A percentile compares a stretch with the other conserved stretches of the same genome.
Evolutionary conservation across 495 filamentous ascomycete genomes (phyloP).

Genomic region (Penicillium alfredii): DNA sequence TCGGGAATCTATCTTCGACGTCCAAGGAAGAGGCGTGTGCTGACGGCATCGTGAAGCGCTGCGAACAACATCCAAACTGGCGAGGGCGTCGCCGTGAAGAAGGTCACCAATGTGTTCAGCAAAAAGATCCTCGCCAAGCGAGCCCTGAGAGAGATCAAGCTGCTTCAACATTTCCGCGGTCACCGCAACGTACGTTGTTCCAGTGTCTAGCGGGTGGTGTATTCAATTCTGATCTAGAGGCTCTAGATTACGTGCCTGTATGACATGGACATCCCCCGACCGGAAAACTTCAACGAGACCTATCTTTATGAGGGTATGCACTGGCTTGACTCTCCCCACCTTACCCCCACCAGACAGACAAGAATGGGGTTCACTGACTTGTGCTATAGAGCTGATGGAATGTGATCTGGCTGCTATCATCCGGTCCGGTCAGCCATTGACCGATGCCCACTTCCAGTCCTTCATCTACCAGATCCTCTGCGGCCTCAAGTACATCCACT

Average conservation of each 20-base stretch:
- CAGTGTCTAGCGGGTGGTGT: conserved; percentile 2
- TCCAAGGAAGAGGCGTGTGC: too few relatives aligned
- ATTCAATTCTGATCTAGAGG: conserved; percentile 23
- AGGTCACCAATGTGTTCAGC: conserved; percentile 99
- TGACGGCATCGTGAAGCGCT: conserved; percentile 51
- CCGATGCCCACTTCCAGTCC: conserved; percentile 92
- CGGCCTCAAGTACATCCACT: conserved; percentile 97
- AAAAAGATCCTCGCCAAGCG: conserved; percentile 99
- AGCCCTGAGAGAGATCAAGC: conserved; percentile 94
- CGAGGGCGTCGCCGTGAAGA: conserved; percentile 98
- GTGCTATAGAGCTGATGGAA: conserved; percentile 83
- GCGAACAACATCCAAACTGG: conserved; percentile 85
- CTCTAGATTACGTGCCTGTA: conserved; percentile 93
- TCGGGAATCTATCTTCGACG: too few relatives aligned
- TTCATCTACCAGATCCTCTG: conserved; percentile 95
- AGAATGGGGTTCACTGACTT: conserved; percentile 12
- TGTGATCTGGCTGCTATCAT: conserved; percentile 98
- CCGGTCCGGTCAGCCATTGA: conserved; percentile 89
- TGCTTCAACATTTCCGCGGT: conserved; percentile 95
- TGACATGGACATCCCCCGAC: conserved; percentile 98
- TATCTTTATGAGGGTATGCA: conserved; percentile 91
- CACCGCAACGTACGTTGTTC: conserved; percentile 59
- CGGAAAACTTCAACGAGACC: conserved; percentile 98
- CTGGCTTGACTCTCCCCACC: not conserved
- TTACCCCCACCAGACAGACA: too few relatives aligned